Conservation (phyloP, 2,329 filamentous ascomycete genomes). For the Aphanoascus verrucosus region DNA sequence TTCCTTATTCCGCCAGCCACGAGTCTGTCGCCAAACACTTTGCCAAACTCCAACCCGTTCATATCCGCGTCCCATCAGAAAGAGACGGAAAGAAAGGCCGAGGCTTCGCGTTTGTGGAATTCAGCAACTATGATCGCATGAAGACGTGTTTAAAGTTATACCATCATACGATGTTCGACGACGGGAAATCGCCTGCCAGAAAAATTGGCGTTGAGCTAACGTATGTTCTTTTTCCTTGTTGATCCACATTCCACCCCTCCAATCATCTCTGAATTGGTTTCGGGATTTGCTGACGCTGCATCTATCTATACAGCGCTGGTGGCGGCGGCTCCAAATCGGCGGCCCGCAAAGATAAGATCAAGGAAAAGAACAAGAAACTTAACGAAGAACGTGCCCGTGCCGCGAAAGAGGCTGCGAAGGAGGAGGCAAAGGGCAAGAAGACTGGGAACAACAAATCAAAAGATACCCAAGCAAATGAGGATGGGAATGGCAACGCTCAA, state of each 20-base stretch:
- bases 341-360: slow-evolving; percentile 63
- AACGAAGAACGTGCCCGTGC: slow-evolving; percentile 54
- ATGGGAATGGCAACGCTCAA: slow-evolving; percentile 14
- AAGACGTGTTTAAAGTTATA: slow-evolving; percentile 84
- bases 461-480: slow-evolving; percentile 21
- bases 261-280: not conserved
- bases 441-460: slow-evolving; percentile 33
- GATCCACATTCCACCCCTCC: slow-evolving; percentile 6
- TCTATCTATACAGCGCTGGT: slow-evolving; percentile 50
- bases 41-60: slow-evolving; percentile 57
- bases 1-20: slow-evolving; percentile 71
- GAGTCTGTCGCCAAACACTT: slow-evolving; percentile 65
- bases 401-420: slow-evolving; percentile 40
- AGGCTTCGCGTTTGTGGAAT: slow-evolving; percentile 82
- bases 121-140: slow-evolving; percentile 76
- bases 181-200: slow-evolving; percentile 46
- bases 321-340: slow-evolving; percentile 69
- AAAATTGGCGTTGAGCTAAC: slow-evolving; percentile 91
- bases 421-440: slow-evolving; percentile 37
- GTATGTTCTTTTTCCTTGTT: slow-evolving; percentile 43
- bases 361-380: slow-evolving; percentile 75
- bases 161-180: slow-evolving; percentile 70
- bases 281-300: slow-evolving; percentile 3
- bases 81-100: slow-evolving; percentile 54
- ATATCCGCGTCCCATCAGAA: slow-evolving; percentile 63